Evolutionary conservation across 148 eudicot species (phyloP).

Genomic region (Vaccinium macrocarpon): DNA sequence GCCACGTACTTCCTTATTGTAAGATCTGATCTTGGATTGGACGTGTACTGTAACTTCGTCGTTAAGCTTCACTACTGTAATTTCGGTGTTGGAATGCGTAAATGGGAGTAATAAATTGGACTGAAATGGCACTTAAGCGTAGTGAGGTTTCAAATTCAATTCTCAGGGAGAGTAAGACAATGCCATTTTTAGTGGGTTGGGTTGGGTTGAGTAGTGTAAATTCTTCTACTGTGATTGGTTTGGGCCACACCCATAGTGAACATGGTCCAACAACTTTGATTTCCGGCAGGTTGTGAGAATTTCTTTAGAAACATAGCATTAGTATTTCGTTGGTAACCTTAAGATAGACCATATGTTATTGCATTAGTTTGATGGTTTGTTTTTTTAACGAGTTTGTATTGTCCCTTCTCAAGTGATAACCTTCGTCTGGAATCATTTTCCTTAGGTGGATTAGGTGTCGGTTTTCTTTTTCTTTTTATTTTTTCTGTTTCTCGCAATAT

Average conservation of each 20-base stretch:
- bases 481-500: neutral
- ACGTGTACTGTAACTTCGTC: neutral
- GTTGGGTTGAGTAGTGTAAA: neutral
- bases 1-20: conserved; percentile 85
- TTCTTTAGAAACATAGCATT: no score
- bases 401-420: no score
- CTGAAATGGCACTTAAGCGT: neutral
- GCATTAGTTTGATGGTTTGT: neutral
- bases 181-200: neutral
- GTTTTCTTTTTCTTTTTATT: neutral
- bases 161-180: neutral
- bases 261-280: neutral
- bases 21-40: conserved; percentile 23
- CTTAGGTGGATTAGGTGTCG: no score
- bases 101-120: neutral
- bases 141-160: neutral
- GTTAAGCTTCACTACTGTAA: neutral
- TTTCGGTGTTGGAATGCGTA: neutral
- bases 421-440: neutral
- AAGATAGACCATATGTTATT: neutral
- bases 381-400: neutral
- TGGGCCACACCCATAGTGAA: neutral
- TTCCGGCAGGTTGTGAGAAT: neutral
- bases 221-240: neutral
- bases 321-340: neutral